These are phyloP conservation scores for Metschnikowia henanensis DNA, from an alignment of 805 yeast genomes.

Conservation along the genomic window DNA sequence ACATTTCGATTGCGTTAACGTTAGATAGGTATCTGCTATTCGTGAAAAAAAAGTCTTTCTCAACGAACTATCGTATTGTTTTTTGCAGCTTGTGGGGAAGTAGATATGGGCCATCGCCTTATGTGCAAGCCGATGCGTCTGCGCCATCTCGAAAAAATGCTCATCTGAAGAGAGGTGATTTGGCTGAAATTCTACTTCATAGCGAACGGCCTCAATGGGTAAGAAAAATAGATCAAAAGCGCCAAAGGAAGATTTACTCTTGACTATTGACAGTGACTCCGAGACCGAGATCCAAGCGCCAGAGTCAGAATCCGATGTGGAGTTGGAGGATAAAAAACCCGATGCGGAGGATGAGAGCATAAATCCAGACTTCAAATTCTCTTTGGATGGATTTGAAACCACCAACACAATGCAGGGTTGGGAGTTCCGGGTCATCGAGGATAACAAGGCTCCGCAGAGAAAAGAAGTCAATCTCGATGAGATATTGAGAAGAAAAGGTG, in stretches of 20 bases:
- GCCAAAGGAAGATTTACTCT: conserved; percentile 53
- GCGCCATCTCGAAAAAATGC: conserved; percentile 9
- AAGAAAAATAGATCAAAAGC: conserved; percentile 13
- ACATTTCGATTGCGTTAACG: too few relatives aligned
- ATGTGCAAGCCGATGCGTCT: conserved; percentile 9
- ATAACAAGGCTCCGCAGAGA: conserved; percentile 21
- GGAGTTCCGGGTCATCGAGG: conserved; percentile 66
- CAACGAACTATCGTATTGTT: neutral
- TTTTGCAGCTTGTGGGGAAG: neutral
- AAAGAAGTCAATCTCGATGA: conserved; percentile 84
- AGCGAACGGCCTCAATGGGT: conserved; percentile 12
- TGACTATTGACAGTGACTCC: conserved; percentile 79
- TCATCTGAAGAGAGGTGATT: too few relatives aligned
- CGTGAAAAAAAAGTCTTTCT: neutral
- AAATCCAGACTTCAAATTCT: conserved; percentile 74
- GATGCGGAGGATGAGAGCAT: conserved; percentile 40
- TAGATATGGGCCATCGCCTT: neutral
- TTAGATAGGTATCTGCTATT: too few relatives aligned
- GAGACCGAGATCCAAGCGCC: conserved; percentile 38
- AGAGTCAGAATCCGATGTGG: conserved; percentile 24
- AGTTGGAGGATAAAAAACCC: conserved; percentile 22
- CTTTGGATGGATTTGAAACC: conserved; percentile 57
- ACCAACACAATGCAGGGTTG: conserved; percentile 66
- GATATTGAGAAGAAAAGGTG: conserved; percentile 83
- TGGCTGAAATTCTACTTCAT: too few relatives aligned